Evolutionary conservation across 148 eudicot genomes (phyloP), one percentile per base, ranked within the genome.

Genomic region (Spergularia marina): DNA sequence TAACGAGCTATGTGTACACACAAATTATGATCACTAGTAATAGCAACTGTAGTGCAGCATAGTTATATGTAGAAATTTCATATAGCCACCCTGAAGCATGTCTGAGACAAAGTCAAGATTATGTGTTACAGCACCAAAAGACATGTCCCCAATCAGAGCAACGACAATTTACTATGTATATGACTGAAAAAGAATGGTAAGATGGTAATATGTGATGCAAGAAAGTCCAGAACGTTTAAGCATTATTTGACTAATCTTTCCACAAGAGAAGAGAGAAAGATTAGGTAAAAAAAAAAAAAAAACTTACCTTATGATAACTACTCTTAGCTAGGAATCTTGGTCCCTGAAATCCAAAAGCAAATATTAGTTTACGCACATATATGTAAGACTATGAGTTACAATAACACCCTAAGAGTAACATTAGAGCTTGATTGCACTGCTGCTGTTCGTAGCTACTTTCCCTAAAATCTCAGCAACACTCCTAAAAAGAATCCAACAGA

Each of bases 281-380:
- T 34, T 61, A 41, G 70, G 55, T 0, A 41, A 67, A 23, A 23
- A 25, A 0, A 30, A 3, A 30, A 71, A 12, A 41, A 12, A 6
- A 61, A 25, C 61, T 54, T 87, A 94, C 98, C 98, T 89, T 91
- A 78, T 90, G 93, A 68, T 86, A 89, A 78, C 91, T 83, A 74
- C 88, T 82, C 82, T 89, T 91, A 39, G 84, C 89, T 73, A 90
- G 78, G 80, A 95, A 92, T 67, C 84, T 82, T 71, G 85, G 93
- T 68, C 77, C 97, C 97, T 92, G 89, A 75, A 80, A 87, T 74
- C 60, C n/a, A 51, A 36, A 40, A 74, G 69, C 74, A 55, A 74
- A 15, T 56, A 66, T 41, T 40, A 73, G 25, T 54, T 34, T 20
- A 18, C 25, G 65, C 16, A 20, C 47, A 75, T 5, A 13, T 13